Evolutionary conservation across 345 rosid genomes (phyloP), one percentile per base, ranked within the genome.

Genomic region (Hibiscus tridactylites): DNA sequence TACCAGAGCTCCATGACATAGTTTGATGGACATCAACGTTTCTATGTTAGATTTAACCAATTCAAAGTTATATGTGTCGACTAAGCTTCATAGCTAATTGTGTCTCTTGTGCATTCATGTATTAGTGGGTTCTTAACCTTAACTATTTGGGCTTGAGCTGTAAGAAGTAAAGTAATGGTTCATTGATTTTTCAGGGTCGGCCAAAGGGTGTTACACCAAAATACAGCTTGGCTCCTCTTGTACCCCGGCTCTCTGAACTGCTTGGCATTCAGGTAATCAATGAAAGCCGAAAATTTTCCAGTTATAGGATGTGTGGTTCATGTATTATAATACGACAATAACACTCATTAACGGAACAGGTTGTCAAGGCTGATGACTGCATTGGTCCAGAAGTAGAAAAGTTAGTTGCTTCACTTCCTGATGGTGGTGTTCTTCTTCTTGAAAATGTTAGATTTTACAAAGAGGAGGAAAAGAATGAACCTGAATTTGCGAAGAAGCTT

Each of bases 241-340:
- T 49, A 49, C 53, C 53, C 16, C 53, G 53, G 53, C 53, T 49
- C 53, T 49, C 53, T 49, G 53, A 49, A 49, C 53, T 49, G n/a
- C 53, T 49, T 4, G 53, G 53, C 17, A 49, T 13, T 49, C 53
- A 49, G 93, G 98, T 90, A 70, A 52, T 39, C 26, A 15, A 13
- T 6, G 29, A 70, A 70, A 39, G 68, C 28, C 39, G 29, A 19
- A 19, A 42, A 8, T 21, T 19, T 65, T 65, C 28, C 47, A 19
- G 24, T 37, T 63, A 9, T 21, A 63, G 12, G 68, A 37, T 63
- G 49, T n/a, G 3, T 37, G 9, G 52, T 19, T 28, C 12, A 42
- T 63, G 52, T 52, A 31, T 9, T 74, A 31, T 9, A 72, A 65
- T 54, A 10, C 3, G 60, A 44, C 19, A 47, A 24, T 72, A 72